A percentile compares a stretch with the other conserved stretches of the same genome.
phyloP scores from a whole-genome alignment of 352 stramenopile species.

The Phytophthora kernoviae region DNA sequence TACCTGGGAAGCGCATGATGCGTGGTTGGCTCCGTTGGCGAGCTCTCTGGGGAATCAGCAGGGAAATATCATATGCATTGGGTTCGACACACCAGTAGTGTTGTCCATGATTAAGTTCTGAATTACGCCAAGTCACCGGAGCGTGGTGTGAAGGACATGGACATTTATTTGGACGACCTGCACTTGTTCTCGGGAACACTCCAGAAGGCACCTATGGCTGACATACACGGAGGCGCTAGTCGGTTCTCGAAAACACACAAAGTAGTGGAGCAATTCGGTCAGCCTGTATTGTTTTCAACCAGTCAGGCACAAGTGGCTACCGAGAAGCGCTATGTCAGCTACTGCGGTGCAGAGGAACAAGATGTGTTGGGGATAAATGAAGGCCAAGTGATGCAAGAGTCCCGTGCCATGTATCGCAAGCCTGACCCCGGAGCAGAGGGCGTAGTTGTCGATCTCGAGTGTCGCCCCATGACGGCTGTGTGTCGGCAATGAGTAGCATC shows the following conservation, averaged over 20 bases:
- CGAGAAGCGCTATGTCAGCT: slow-evolving; percentile 69
- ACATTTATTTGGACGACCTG: slow-evolving; percentile 89
- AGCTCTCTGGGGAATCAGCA: slow-evolving; percentile 59
- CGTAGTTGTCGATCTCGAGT: slow-evolving; percentile 70
- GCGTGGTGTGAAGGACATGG: slow-evolving; percentile 80
- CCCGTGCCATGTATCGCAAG: slow-evolving; percentile 78
- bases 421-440: slow-evolving; percentile 77
- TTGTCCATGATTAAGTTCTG: slow-evolving; percentile 89
- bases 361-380: slow-evolving; percentile 92
- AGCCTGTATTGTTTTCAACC: slow-evolving; percentile 82
- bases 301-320: slow-evolving; percentile 67
- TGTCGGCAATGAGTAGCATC: slow-evolving; percentile 45
- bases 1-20: slow-evolving; percentile 71
- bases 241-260: slow-evolving; percentile 45
- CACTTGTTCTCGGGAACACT: slow-evolving; percentile 76
- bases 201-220: slow-evolving; percentile 44
- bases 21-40: slow-evolving; percentile 75
- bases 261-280: slow-evolving; percentile 71
- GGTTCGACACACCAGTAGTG: slow-evolving; percentile 72
- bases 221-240: slow-evolving; percentile 22
- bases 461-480: slow-evolving; percentile 71
- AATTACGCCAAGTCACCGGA: slow-evolving; percentile 90
- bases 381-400: slow-evolving; percentile 85
- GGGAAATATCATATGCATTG: slow-evolving; percentile 76
- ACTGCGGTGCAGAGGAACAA: slow-evolving; percentile 82